Base-by-base conservation (phyloP, 2,329 filamentous ascomycete genomes). In the Arthrobotrys entomopaga region DNA sequence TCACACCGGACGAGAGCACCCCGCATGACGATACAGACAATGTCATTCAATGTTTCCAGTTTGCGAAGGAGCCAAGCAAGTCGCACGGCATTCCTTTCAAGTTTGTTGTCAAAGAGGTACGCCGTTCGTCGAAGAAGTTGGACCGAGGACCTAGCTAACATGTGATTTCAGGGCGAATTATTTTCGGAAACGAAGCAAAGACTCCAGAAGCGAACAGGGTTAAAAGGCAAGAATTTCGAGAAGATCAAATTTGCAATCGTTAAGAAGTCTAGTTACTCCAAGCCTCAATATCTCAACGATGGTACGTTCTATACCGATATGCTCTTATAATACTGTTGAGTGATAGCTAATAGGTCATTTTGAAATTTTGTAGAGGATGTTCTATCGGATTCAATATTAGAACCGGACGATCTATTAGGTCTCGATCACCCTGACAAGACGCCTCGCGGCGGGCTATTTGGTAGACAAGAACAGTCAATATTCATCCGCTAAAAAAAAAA, bases 201-300 rank as follows among this genome's bases (percentile, higher is more conserved):
- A n/a, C 84, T 99, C 2, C 93, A 95, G 78, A 94, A 93, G 82
- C 87, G 94, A 71, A 97, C 92, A 0, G 93, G 93, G 24, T 89
- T 99, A 83, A 97, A 97, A 82, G 96, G 95, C 81, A 99, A 99
- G 85, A 92, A 92, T 77, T 93, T 99, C 78, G 94, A 99, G 82
- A 98, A 98, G 85, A 95, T 99, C 82, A 97, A 96, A 82, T 97
- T 99, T 84, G 91, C 93, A 5, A 82, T 96, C 34, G 87, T 97
- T 59, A 85, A 89, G 81, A 85, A 91, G 80, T 78, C 83, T 78
- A 86, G 88, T 59, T 96, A 91, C 82, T 88, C 90, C 43, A 92
- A 90, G 80, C 90, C 93, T 24, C 86, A 88, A 72, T 96, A 96
- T 83, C 84, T 99, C 53, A 88, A 90, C 77, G 95, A 98, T 83